Evolutionary conservation across 1,139 yeast species (phyloP).

Genomic region (Kluyveromyces sp.): DNA sequence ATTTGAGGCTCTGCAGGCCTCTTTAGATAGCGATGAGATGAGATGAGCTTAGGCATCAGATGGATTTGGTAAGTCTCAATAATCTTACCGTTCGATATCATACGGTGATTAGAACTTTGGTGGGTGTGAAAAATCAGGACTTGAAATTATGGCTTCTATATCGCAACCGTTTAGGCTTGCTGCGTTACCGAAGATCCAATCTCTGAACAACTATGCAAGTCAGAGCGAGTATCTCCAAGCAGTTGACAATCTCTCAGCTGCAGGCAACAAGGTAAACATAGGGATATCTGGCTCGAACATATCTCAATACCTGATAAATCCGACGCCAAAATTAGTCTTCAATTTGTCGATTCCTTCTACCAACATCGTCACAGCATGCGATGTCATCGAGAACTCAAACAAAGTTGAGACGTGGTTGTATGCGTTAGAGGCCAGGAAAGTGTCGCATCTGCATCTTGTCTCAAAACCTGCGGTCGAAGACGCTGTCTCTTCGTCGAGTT

Average conservation of each 20-base stretch:
- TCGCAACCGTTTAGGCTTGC: slow-evolving; percentile 33
- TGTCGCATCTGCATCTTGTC: slow-evolving; percentile 15
- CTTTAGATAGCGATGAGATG: slow-evolving; percentile 12
- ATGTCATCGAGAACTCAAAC: slow-evolving; percentile 14
- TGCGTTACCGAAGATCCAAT: slow-evolving; percentile 28
- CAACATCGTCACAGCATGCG: slow-evolving; percentile 29
- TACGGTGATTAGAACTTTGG: slow-evolving; percentile 24
- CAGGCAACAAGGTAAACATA: slow-evolving; percentile 37
- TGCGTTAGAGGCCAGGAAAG: slow-evolving; percentile 19
- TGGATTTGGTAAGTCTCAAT: neutral
- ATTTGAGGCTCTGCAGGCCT: neutral
- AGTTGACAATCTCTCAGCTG: slow-evolving; percentile 23
- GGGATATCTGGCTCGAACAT: slow-evolving; percentile 76
- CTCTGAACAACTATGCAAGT: slow-evolving; percentile 23
- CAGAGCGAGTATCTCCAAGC: slow-evolving; percentile 24
- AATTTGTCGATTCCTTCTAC: slow-evolving; percentile 32
- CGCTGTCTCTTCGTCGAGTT: slow-evolving; percentile 13
- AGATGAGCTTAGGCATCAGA: slow-evolving; percentile 20
- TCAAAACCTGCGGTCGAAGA: slow-evolving; percentile 15
- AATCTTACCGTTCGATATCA: neutral
- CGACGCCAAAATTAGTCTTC: slow-evolving; percentile 63
- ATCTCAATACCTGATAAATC: slow-evolving; percentile 63
- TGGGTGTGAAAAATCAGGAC: slow-evolving; percentile 28
- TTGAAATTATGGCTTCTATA: slow-evolving; percentile 24
- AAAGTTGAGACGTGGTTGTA: slow-evolving; percentile 22